Evolutionary conservation across 2,329 filamentous ascomycete genomes (phyloP).

Genomic region (Pseudocercospora fuligena): DNA sequence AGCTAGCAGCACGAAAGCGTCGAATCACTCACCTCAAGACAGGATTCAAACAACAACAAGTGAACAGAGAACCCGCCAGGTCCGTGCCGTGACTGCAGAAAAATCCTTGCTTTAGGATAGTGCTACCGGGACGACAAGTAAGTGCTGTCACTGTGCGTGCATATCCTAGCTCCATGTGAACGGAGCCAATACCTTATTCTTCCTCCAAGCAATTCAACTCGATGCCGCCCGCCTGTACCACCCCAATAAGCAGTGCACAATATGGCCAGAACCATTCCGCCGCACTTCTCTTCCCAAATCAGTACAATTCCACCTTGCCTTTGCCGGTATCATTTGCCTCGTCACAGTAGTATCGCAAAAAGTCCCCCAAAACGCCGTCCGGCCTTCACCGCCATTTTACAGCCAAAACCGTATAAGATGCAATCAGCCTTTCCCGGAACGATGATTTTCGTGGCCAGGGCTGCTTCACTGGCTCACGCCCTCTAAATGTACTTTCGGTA

Average conservation of each 20-base stretch:
- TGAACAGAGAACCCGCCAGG: background rate
- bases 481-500: slow-evolving; percentile 11
- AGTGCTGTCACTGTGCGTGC: slow-evolving; percentile 6
- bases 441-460: slow-evolving; percentile 22
- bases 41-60: background rate
- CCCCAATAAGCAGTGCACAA: background rate
- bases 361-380: background rate
- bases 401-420: slow-evolving; percentile 11
- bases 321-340: background rate
- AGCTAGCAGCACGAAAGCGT: background rate
- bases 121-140: background rate
- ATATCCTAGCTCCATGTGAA: background rate
- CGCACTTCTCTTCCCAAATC: background rate
- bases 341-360: slow-evolving; percentile 4
- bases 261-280: background rate
- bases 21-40: background rate
- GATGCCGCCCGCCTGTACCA: slow-evolving; percentile 2
- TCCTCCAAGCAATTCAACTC: slow-evolving; percentile 4
- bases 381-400: slow-evolving; percentile 24
- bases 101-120: background rate
- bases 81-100: background rate
- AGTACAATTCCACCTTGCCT: slow-evolving; percentile 5
- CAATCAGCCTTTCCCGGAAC: slow-evolving; percentile 12
- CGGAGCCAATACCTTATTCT: background rate
- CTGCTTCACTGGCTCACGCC: slow-evolving; percentile 21